phyloP scores from a whole-genome alignment of 2,329 filamentous ascomycete genomes.

The Hansfordia pulvinata region DNA sequence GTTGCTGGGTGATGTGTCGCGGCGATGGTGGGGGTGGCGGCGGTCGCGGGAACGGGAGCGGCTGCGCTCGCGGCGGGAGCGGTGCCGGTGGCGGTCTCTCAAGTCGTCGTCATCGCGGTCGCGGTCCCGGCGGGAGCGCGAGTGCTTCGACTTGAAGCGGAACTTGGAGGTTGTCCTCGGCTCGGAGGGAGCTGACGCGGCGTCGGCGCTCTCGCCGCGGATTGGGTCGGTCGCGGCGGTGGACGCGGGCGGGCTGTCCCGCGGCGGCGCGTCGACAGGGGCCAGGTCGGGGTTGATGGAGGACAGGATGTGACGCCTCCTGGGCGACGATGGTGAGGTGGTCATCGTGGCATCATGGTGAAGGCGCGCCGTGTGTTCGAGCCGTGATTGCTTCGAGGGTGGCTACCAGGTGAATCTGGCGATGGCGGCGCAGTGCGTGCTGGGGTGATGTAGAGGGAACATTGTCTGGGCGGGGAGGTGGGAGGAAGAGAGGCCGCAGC shows the following conservation, averaged over 20 bases:
- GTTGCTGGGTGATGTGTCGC: constrained; percentile 10
- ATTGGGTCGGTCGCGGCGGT: constrained; percentile 1
- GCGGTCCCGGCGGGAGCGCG: constrained; percentile 11
- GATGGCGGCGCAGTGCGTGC: too few relatives aligned
- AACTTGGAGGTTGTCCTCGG: constrained; percentile 18
- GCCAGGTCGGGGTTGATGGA: constrained; percentile 27
- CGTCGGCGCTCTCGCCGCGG: constrained; percentile 1
- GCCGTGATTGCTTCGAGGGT: too few relatives aligned
- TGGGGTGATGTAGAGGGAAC: too few relatives aligned
- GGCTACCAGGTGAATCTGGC: too few relatives aligned
- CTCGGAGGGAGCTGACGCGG: not conserved
- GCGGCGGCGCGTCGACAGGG: too few relatives aligned
- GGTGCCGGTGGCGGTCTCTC: constrained; percentile 7
- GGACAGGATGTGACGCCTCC: constrained; percentile 32
- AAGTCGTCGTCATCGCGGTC: constrained; percentile 5
- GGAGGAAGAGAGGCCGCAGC: too few relatives aligned
- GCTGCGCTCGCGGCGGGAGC: too few relatives aligned
- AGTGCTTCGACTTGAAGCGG: constrained; percentile 25
- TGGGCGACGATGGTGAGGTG: constrained; percentile 18
- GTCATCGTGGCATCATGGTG: constrained; percentile 7
- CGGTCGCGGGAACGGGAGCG: constrained; percentile 5
- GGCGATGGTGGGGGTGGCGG: constrained; percentile 10
- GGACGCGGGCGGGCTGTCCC: constrained; percentile 3
- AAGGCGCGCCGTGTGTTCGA: too few relatives aligned
- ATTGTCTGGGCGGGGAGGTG: too few relatives aligned